These are phyloP conservation scores for Suillus alpinus DNA, from an alignment of 768 basidiomycete genomes.

Conservation along the genomic window DNA sequence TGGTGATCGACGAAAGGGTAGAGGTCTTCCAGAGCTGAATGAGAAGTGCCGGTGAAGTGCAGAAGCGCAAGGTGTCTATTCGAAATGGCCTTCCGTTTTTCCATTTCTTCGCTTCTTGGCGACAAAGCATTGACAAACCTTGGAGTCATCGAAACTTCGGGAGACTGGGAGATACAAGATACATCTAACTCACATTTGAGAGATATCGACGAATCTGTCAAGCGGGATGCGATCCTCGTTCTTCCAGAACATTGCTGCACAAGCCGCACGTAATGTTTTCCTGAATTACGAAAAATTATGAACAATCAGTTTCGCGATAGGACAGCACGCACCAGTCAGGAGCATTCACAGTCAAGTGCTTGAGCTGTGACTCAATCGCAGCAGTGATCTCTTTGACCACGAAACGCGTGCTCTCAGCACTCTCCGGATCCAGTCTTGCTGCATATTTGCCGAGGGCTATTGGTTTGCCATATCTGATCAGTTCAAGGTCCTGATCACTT, in stretches of 20 bases:
- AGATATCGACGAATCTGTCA: conserved; percentile 49
- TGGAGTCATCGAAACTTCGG: conserved; percentile 1
- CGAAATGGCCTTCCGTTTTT: conserved; percentile 41
- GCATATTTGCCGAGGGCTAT: conserved; percentile 12
- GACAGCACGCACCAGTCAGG: conserved; percentile 54
- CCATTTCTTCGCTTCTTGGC: conserved; percentile 13
- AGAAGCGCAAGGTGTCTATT: conserved; percentile 57
- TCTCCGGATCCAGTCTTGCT: background rate
- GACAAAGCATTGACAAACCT: conserved; percentile 24
- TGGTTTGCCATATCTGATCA: conserved; percentile 8
- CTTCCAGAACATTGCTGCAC: conserved; percentile 56
- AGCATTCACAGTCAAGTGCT: conserved; percentile 59
- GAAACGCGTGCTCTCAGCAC: conserved; percentile 37
- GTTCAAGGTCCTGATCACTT: background rate
- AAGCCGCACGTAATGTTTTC: conserved; percentile 60
- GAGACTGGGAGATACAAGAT: background rate
- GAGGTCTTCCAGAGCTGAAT: conserved; percentile 43
- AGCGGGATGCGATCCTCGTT: conserved; percentile 42
- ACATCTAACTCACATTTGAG: conserved; percentile 49
- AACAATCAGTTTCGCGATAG: conserved; percentile 6
- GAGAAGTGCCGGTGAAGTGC: conserved; percentile 47
- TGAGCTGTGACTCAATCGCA: conserved; percentile 46
- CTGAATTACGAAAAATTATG: conserved; percentile 28
- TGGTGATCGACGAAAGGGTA: conserved; percentile 30
- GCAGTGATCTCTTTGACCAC: conserved; percentile 59